Evolutionary conservation across 352 stramenopile genomes (phyloP).

Genomic region (Globisporangium emineosum): DNA sequence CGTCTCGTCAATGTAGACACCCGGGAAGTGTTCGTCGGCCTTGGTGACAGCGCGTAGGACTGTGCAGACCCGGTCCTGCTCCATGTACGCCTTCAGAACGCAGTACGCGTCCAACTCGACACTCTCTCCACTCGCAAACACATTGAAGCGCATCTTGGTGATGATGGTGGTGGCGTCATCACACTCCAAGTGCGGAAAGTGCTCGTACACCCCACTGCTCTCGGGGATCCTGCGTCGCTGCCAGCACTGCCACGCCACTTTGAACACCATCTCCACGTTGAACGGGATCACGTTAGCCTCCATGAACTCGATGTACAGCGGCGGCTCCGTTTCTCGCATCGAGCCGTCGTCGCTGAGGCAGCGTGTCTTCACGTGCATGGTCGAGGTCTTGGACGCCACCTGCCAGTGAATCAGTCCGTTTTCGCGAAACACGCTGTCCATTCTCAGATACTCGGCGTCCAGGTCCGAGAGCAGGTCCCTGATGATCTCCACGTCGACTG

Average conservation of each 20-base stretch:
- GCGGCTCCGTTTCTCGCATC: not conserved
- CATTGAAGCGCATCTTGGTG: conserved; percentile 4
- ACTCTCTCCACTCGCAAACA: conserved; percentile 5
- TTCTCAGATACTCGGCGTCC: not conserved
- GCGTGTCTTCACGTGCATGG: conserved; percentile 4
- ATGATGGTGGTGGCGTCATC: not conserved
- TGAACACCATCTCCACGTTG: conserved; percentile 3
- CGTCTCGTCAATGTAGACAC: conserved; percentile 16
- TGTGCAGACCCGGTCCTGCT: not conserved
- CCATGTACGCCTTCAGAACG: conserved; percentile 3
- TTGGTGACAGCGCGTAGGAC: conserved; percentile 5
- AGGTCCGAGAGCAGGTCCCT: not conserved
- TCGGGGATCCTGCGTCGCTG: not conserved
- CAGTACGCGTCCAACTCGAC: conserved; percentile 1
- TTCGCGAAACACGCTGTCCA: conserved; percentile 5
- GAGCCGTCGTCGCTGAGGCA: not conserved
- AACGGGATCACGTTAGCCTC: conserved; percentile 13
- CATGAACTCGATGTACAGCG: conserved; percentile 7
- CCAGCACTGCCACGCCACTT: conserved; percentile 11
- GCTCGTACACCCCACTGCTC: not conserved
- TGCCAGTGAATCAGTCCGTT: conserved; percentile 9
- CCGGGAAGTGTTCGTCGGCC: conserved; percentile 10
- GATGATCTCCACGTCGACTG: not conserved
- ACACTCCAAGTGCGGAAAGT: not conserved
- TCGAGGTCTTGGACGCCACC: conserved; percentile 1